Conservation (phyloP, 441 rosid species). For the Capsella rubella region DNA sequence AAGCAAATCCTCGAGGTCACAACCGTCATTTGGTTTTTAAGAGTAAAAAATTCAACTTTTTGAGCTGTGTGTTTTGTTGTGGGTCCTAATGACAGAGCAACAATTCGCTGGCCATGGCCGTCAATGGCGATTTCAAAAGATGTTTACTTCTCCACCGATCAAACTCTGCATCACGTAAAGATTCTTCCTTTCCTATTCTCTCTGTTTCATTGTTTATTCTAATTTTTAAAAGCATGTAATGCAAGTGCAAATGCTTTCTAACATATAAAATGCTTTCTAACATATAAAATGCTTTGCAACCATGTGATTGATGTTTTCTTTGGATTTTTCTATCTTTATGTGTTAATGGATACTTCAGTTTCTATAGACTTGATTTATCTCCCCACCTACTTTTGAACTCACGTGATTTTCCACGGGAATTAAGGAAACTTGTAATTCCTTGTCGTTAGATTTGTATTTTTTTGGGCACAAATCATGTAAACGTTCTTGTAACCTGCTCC, state of each 20-base stretch:
- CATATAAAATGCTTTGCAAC: slow-evolving; percentile 12
- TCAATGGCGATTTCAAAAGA: slow-evolving; percentile 42
- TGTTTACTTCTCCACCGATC: slow-evolving; percentile 48
- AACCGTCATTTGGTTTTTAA: neutral
- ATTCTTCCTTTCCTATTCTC: slow-evolving; percentile 12
- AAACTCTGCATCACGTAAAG: slow-evolving; percentile 50
- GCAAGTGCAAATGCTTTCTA: slow-evolving; percentile 8
- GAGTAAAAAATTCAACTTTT: neutral
- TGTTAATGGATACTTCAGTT: slow-evolving; percentile 2
- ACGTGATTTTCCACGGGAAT: slow-evolving; percentile 17
- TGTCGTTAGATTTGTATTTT: neutral
- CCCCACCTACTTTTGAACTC: slow-evolving; percentile 28
- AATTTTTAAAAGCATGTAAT: slow-evolving; percentile 14
- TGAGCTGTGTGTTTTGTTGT: neutral
- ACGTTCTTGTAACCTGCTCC: slow-evolving; percentile 22
- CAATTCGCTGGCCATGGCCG: slow-evolving; percentile 61
- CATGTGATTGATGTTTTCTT: slow-evolving; percentile 35
- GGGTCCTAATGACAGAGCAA: slow-evolving; percentile 46
- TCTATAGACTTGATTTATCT: slow-evolving; percentile 13
- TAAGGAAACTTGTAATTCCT: slow-evolving; percentile 2
- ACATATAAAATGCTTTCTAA: neutral
- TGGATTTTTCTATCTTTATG: neutral
- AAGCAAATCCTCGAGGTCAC: slow-evolving; percentile 40
- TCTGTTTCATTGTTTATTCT: slow-evolving; percentile 26
- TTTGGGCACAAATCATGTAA: slow-evolving; percentile 1